Conservation (phyloP, 192 early-diverging fungal species). For the Podila clonocystis region DNA sequence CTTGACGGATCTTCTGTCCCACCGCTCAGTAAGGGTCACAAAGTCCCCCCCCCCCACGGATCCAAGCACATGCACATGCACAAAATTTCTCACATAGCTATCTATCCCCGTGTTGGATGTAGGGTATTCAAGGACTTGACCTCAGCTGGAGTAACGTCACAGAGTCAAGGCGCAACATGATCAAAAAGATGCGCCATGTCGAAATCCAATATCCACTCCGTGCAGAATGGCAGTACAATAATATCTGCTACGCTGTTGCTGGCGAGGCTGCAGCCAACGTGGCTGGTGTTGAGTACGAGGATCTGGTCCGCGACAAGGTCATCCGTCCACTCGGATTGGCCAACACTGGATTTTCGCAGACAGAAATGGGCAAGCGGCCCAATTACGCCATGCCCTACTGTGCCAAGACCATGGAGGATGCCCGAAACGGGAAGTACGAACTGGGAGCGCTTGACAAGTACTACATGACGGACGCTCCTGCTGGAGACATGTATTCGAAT, state of each 20-base stretch:
- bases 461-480: not conserved
- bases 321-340: not conserved
- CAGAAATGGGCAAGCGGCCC: not conserved
- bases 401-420: not conserved
- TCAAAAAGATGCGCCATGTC: conserved; percentile 1
- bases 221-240: not conserved
- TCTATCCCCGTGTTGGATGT: not conserved
- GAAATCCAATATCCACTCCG: not conserved
- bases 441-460: not conserved
- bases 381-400: conserved; percentile 4
- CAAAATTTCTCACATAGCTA: not conserved
- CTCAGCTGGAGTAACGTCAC: not conserved
- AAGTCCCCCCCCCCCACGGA: not conserved
- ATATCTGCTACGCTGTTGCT: not conserved
- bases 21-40: not conserved
- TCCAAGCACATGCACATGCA: not conserved
- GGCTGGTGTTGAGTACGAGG: conserved; percentile 1
- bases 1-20: not conserved
- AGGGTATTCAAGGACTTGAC: not conserved
- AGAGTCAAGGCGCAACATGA: not conserved
- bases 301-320: not conserved
- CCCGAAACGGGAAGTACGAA: not conserved
- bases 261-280: conserved; percentile 12
- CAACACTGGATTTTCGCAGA: not conserved
- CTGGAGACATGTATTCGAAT: conserved; percentile 6